Evolutionary conservation across 108 stramenopile genomes (phyloP), one percentile per base, ranked within the genome.

Genomic region (Schizochytrium sp.): DNA sequence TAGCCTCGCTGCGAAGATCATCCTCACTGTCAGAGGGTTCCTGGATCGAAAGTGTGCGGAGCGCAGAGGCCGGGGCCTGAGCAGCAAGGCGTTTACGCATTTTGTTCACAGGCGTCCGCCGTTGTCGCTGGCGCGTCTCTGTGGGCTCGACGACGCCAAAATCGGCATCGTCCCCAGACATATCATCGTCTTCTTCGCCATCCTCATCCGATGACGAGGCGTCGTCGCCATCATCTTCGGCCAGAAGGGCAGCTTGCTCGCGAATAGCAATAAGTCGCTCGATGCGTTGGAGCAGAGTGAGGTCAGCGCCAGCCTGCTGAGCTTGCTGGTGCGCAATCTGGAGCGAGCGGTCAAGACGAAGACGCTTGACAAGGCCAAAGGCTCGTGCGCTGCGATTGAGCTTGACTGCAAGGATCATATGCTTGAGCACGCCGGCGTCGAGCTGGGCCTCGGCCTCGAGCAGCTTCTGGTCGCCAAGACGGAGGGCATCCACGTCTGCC

Each of bases 321-420:
- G 76, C 76, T 23, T 83, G 76, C 51, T 53, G 45, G 76, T 53
- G 48, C n/a, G 76, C 76, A 83, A 83, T 83, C 4, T 83, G 76
- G 6, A 83, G 48, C n/a, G 76, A 83, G n/a, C 51, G 45, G 12
- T 47, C 51, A 0, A 83, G 51, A 3, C 76, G 76, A 12, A 83
- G 51, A 12, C 76, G 76, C 25, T 53, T 47, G 45, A 83, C 76
- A 3, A 83, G 51, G 6, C 76, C 76, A 23, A 28, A 53, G 51
- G 76, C 76, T 12, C 76, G 45, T 2, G 45, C 51, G 51, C 48
- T 12, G 6, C 51, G 19, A 16, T 83, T 47, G 51, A 83, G 76
- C 23, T 83, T 83, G 4, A 83, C 51, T 6, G 76, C 76, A 34
- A 83, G 76, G 23, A 83, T 83, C 18, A 83, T 12, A 4, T 83